Evolutionary conservation across 2,329 filamentous ascomycete species (phyloP).

Genomic region (Cercospora brassicicola): DNA sequence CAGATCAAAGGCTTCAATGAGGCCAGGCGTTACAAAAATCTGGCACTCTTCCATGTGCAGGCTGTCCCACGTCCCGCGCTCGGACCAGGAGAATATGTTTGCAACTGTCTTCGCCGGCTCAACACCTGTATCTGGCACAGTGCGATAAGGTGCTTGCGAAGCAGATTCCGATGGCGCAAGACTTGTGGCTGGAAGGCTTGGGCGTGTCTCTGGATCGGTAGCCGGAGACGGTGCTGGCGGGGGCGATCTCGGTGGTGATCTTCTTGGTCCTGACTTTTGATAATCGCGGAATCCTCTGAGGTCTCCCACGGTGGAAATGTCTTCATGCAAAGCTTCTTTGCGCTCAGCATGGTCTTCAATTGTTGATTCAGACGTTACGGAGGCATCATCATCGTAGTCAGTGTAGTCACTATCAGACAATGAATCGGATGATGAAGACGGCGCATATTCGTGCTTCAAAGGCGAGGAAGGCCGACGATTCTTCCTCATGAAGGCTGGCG

Average conservation of each 20-base stretch:
- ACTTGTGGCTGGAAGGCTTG: conserved; percentile 23
- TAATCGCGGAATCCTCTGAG: conserved; percentile 40
- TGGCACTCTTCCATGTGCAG: conserved; percentile 63
- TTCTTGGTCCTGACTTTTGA: conserved; percentile 39
- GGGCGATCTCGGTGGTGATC: conserved; percentile 24
- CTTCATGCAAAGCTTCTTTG: conserved; percentile 5
- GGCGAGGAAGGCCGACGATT: conserved; percentile 82
- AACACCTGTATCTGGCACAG: conserved; percentile 47
- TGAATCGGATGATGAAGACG: conserved; percentile 70
- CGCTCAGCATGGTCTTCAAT: conserved; percentile 56
- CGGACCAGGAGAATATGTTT: conserved; percentile 64
- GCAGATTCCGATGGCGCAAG: conserved; percentile 78
- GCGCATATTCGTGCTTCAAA: conserved; percentile 94
- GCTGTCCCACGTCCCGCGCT: conserved; percentile 62
- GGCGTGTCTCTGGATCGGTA: conserved; percentile 17
- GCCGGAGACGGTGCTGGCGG: conserved; percentile 22
- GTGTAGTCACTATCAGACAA: conserved; percentile 59
- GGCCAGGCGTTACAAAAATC: conserved; percentile 62
- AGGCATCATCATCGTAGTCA: conserved; percentile 50
- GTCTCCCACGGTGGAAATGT: conserved; percentile 35
- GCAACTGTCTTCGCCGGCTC: conserved; percentile 59
- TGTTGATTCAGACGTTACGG: conserved; percentile 52
- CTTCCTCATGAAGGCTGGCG: conserved; percentile 43
- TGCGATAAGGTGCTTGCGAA: conserved; percentile 69
- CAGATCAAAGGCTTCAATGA: conserved; percentile 64